phyloP scores from a whole-genome alignment of 768 basidiomycete species.

The Dentipellis fragilis region DNA sequence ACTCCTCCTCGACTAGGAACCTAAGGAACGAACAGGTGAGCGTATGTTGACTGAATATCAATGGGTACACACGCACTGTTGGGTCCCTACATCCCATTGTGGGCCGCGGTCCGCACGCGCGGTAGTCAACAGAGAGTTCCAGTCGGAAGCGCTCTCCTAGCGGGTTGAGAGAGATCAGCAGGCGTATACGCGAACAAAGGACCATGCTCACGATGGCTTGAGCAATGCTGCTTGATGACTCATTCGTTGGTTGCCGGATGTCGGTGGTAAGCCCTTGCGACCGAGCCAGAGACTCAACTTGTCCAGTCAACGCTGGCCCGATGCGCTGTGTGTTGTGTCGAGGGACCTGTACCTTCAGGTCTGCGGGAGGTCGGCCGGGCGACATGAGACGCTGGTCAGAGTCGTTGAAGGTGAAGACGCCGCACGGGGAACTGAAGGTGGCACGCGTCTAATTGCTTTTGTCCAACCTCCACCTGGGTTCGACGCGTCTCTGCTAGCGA shows the following conservation, averaged over 20 bases:
- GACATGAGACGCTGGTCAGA: conserved; percentile 33
- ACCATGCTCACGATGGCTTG: conserved; percentile 52
- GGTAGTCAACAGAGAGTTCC: conserved; percentile 73
- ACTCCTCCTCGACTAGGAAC: conserved; percentile 67
- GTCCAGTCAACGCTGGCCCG: conserved; percentile 48
- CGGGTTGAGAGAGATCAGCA: background rate
- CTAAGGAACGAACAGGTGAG: conserved; percentile 23
- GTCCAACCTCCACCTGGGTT: too few relatives aligned
- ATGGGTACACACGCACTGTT: conserved; percentile 46
- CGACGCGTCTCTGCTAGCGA: too few relatives aligned
- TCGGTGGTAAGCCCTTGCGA: conserved; percentile 41
- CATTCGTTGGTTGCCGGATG: conserved; percentile 51
- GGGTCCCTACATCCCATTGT: conserved; percentile 82
- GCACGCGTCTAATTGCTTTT: too few relatives aligned
- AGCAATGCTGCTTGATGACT: conserved; percentile 36
- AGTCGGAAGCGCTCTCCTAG: conserved; percentile 72
- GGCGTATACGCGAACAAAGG: background rate
- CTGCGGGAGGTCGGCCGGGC: conserved; percentile 44
- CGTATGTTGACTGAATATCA: too few relatives aligned
- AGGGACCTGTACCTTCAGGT: conserved; percentile 58
- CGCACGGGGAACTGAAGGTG: too few relatives aligned
- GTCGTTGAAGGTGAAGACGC: too few relatives aligned
- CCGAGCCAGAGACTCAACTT: conserved; percentile 48
- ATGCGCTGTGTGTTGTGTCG: conserved; percentile 68
- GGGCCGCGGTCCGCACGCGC: conserved; percentile 77